Conservation (phyloP, 148 eudicot species). For the Tetragonia tetragonoides region DNA sequence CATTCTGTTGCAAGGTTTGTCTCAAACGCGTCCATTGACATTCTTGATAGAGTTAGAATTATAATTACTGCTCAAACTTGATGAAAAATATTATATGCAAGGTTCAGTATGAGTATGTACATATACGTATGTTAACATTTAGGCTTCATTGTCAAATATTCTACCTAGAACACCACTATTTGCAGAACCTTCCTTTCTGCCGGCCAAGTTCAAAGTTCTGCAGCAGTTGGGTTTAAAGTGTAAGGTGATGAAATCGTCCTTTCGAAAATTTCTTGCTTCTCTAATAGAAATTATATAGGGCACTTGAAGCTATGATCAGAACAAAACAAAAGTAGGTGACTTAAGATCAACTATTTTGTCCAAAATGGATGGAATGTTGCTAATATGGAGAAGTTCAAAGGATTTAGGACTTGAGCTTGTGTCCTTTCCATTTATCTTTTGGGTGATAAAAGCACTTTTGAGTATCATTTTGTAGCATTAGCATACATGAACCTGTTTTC, state of each 20-base stretch:
- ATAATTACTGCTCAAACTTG: constrained; percentile 3
- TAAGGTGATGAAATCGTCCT: constrained; percentile 6
- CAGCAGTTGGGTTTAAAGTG: constrained; percentile 24
- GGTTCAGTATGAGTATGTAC: constrained; percentile 10
- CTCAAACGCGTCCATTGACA: neutral
- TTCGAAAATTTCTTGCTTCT: constrained; percentile 15
- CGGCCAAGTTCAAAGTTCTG: constrained; percentile 22
- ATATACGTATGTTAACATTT: neutral
- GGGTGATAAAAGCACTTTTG: constrained; percentile 16
- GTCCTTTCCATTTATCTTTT: constrained; percentile 14
- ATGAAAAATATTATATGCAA: neutral
- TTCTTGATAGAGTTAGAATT: neutral
- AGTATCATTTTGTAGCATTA: constrained; percentile 16
- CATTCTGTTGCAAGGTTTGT: neutral
- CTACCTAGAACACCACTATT: constrained; percentile 35
- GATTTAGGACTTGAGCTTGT: constrained; percentile 15
- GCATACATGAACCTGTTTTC: constrained; percentile 22
- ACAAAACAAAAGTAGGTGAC: constrained; percentile 32
- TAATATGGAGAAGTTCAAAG: constrained; percentile 16
- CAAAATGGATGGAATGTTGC: constrained; percentile 20
- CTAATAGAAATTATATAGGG: constrained; percentile 19
- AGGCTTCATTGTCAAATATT: constrained; percentile 19
- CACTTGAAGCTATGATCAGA: constrained; percentile 26
- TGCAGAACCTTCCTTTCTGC: constrained; percentile 20
- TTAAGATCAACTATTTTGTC: constrained; percentile 25